These are phyloP conservation scores for Scheffersomyces segobiensis DNA, from an alignment of 1,139 yeast genomes.

Conservation along the genomic window DNA sequence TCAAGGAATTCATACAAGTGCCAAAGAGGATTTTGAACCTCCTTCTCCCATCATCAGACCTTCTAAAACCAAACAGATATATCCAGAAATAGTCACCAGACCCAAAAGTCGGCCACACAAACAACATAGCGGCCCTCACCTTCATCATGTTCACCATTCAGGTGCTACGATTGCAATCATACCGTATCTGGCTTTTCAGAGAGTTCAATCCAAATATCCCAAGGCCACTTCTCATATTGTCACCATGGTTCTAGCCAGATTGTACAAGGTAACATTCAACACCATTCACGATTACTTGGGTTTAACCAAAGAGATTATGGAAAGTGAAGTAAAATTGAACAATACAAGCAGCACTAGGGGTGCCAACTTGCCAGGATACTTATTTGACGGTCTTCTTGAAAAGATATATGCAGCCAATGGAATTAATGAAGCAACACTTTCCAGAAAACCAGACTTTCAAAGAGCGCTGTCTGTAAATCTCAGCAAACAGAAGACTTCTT, in stretches of 20 bases:
- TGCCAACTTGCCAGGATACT: constrained; percentile 56
- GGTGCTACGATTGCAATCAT: constrained; percentile 89
- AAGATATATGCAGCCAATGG: constrained; percentile 25
- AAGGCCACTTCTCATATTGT: constrained; percentile 91
- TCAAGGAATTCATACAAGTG: constrained; percentile 6
- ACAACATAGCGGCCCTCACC: constrained; percentile 6
- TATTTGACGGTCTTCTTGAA: constrained; percentile 58
- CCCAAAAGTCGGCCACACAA: constrained; percentile 41
- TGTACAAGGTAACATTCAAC: constrained; percentile 87
- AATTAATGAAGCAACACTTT: not conserved
- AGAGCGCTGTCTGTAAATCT: not conserved
- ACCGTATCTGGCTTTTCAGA: constrained; percentile 78
- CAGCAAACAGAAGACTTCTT: not conserved
- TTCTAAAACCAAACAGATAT: constrained; percentile 1
- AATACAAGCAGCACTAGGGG: constrained; percentile 25
- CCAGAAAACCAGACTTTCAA: constrained; percentile 7
- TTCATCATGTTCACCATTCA: constrained; percentile 4
- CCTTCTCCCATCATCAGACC: constrained; percentile 1
- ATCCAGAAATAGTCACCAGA: constrained; percentile 57
- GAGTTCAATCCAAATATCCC: constrained; percentile 76
- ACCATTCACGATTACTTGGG: constrained; percentile 88
- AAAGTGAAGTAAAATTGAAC: constrained; percentile 73
- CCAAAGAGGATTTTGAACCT: constrained; percentile 6
- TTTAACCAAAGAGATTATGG: constrained; percentile 75
- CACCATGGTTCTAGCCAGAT: constrained; percentile 83